phyloP scores from a whole-genome alignment of 2,329 filamentous ascomycete species.

The Calonectria pauciramosa region DNA sequence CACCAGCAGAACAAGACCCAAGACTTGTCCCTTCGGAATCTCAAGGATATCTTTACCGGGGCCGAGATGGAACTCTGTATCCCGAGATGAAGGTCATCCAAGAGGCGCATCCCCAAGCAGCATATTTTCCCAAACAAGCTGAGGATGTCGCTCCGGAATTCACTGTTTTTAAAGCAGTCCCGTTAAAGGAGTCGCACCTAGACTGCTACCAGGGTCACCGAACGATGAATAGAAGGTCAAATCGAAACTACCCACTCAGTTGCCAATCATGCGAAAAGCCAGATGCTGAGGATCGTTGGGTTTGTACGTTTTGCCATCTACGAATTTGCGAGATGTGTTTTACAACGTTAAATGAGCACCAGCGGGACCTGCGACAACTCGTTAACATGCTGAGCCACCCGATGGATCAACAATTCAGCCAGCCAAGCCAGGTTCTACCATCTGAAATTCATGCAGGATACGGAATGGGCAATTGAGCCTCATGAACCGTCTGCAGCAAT shows the following conservation, averaged over 20 bases:
- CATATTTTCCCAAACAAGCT: conserved; percentile 54
- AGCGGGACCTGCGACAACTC: conserved; percentile 59
- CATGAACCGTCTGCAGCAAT: background rate
- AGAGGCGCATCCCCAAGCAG: conserved; percentile 52
- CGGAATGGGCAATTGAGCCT: background rate
- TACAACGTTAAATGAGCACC: conserved; percentile 55
- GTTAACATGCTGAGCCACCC: conserved; percentile 48
- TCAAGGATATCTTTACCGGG: conserved; percentile 52
- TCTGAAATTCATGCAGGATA: background rate
- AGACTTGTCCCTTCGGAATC: conserved; percentile 51
- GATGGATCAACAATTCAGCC: background rate
- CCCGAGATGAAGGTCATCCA: conserved; percentile 55
- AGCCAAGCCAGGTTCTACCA: background rate
- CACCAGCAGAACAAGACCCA: conserved; percentile 45
- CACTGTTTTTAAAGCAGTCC: conserved; percentile 57
- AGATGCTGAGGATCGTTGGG: conserved; percentile 60
- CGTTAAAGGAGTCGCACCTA: conserved; percentile 60
- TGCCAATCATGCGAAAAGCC: conserved; percentile 66
- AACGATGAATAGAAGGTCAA: conserved; percentile 63
- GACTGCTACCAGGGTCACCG: conserved; percentile 63
- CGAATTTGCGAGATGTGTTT: conserved; percentile 66
- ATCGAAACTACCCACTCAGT: conserved; percentile 64
- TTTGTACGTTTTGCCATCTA: conserved; percentile 65
- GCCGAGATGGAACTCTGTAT: conserved; percentile 57
- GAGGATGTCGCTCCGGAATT: conserved; percentile 47